These are phyloP conservation scores for Lodderomyces beijingensis DNA, from an alignment of 1,139 yeast genomes.

Conservation along the genomic window DNA sequence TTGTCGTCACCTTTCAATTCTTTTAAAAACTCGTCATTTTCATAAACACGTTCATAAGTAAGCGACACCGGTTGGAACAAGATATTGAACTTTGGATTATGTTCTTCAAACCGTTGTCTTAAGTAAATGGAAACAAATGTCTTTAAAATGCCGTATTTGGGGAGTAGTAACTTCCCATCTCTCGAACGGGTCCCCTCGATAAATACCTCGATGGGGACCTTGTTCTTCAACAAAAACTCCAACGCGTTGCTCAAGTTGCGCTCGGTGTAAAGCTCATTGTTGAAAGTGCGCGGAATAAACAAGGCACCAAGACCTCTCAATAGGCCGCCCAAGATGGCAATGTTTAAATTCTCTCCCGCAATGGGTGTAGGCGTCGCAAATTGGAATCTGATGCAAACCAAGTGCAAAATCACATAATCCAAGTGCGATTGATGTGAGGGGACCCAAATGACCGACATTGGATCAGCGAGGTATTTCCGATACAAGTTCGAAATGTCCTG, in stretches of 20 bases:
- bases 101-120: constrained; percentile 38
- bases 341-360: constrained; percentile 68
- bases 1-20: constrained; percentile 61
- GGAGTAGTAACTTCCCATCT: constrained; percentile 60
- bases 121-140: constrained; percentile 45
- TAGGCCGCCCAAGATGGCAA: constrained; percentile 52
- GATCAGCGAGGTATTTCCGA: constrained; percentile 31
- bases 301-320: constrained; percentile 44
- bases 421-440: constrained; percentile 64
- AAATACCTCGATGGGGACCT: constrained; percentile 57
- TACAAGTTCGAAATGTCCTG: constrained; percentile 29
- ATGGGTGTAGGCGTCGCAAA: constrained; percentile 57
- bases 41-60: constrained; percentile 64
- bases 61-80: constrained; percentile 56
- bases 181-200: constrained; percentile 67
- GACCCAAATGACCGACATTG: constrained; percentile 41
- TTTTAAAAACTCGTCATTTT: constrained; percentile 57
- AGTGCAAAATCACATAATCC: constrained; percentile 60
- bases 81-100: constrained; percentile 40
- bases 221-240: constrained; percentile 48
- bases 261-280: constrained; percentile 54
- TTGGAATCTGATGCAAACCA: constrained; percentile 53
- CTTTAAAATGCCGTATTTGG: constrained; percentile 62
- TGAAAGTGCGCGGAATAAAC: constrained; percentile 43
- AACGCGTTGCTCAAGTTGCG: constrained; percentile 51